Evolutionary conservation across 306 rosid genomes (phyloP).

Genomic region (Luffa aegyptiaca): DNA sequence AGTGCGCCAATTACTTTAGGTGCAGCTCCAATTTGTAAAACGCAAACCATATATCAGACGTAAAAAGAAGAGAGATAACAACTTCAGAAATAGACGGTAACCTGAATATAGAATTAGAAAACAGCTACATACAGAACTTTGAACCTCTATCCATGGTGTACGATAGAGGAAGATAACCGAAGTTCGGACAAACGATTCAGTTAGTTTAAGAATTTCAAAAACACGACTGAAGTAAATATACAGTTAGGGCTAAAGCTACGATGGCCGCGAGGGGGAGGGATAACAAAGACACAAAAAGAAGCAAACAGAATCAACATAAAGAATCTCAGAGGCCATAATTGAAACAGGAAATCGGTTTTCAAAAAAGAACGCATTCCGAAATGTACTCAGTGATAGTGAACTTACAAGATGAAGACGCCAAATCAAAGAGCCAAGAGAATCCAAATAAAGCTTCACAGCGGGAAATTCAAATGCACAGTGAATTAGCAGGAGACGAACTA

Average conservation of each 20-base stretch:
- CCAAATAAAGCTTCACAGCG: not conserved
- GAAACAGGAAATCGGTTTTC: not conserved
- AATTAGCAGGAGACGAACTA: not conserved
- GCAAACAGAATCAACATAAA: not conserved
- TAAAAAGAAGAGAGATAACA: not conserved
- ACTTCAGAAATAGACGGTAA: not conserved
- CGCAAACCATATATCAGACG: not conserved
- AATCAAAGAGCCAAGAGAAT: not conserved
- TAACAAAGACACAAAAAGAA: not conserved
- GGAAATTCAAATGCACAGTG: not conserved
- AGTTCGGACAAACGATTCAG: not conserved
- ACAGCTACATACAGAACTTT: not conserved
- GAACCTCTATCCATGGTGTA: not conserved
- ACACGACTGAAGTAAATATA: not conserved
- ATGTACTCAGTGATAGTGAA: not conserved
- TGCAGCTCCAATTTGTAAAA: constrained; percentile 16
- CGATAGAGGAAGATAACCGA: not conserved
- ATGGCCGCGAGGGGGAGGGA: not conserved
- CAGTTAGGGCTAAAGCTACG: not conserved
- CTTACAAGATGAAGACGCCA: not conserved
- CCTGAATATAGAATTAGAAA: not conserved
- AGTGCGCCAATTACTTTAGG: not conserved
- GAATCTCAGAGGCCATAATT: not conserved
- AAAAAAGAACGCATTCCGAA: not conserved
- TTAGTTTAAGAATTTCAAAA: not conserved